phyloP scores from a whole-genome alignment of 495 filamentous ascomycete genomes.

The Tetracladium marchalianum region DNA sequence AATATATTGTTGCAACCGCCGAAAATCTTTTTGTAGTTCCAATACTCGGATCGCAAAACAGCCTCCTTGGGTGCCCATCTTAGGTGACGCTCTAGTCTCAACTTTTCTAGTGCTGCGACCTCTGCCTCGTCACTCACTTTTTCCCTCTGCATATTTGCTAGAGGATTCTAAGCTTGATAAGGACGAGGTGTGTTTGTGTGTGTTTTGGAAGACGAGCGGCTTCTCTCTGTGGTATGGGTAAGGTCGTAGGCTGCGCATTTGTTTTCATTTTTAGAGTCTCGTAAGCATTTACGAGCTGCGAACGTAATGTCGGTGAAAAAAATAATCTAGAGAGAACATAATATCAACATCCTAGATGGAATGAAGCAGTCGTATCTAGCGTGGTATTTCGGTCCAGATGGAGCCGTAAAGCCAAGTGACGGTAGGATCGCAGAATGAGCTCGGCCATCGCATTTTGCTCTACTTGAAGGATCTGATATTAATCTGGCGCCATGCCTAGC shows the following conservation, averaged over 20 bases:
- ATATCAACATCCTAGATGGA: conserved; percentile 23
- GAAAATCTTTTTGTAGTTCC: conserved; percentile 18
- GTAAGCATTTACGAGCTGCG: conserved; percentile 24
- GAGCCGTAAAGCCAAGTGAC: conserved; percentile 23
- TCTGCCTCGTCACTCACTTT: conserved; percentile 17
- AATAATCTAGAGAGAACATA: conserved; percentile 3
- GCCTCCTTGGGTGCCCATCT: conserved; percentile 19
- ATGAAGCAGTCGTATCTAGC: conserved; percentile 23
- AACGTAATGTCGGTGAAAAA: not conserved
- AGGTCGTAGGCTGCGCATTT: conserved; percentile 25
- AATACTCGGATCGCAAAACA: conserved; percentile 19
- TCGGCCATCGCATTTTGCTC: conserved; percentile 20
- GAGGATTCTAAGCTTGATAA: conserved; percentile 11
- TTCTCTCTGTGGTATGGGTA: conserved; percentile 18
- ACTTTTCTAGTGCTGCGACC: conserved; percentile 21
- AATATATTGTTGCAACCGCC: conserved; percentile 17
- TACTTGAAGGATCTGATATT: conserved; percentile 25
- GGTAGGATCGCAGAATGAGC: conserved; percentile 20
- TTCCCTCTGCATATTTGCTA: conserved; percentile 18
- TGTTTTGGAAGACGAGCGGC: conserved; percentile 12
- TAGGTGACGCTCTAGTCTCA: conserved; percentile 20
- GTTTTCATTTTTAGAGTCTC: conserved; percentile 25
- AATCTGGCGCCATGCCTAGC: conserved; percentile 25
- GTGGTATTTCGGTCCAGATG: conserved; percentile 24
- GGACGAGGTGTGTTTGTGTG: conserved; percentile 14